Conservation (phyloP, 1,139 yeast species). For the Saccharomyces hybrid region DNA sequence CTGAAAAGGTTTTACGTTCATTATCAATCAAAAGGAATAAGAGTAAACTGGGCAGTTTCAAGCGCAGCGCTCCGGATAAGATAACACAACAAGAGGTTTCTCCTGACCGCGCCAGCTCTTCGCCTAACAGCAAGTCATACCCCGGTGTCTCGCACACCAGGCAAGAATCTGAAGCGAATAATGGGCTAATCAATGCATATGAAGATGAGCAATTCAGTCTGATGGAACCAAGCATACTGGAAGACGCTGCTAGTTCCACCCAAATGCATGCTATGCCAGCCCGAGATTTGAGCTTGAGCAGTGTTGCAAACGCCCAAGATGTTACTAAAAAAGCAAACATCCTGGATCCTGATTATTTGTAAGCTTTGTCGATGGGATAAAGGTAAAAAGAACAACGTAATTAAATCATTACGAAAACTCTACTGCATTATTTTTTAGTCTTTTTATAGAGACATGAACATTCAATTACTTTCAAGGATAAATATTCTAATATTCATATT, state of each 20-base stretch:
- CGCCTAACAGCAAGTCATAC: slow-evolving; percentile 6
- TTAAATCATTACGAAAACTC: neutral
- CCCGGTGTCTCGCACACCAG: slow-evolving; percentile 13
- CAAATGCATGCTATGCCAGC: slow-evolving; percentile 2
- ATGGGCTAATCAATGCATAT: slow-evolving; percentile 17
- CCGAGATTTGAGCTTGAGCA: slow-evolving; percentile 13
- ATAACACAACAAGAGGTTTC: neutral
- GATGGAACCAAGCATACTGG: slow-evolving; percentile 14
- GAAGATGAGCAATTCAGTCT: slow-evolving; percentile 14
- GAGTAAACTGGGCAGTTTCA: slow-evolving; percentile 3
- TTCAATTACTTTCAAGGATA: slow-evolving; percentile 1
- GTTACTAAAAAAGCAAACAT: slow-evolving; percentile 9
- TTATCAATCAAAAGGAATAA: slow-evolving; percentile 17
- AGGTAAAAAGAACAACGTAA: neutral
- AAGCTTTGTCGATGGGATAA: neutral
- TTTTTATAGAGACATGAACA: neutral
- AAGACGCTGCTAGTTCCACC: neutral
- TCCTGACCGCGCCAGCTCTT: slow-evolving; percentile 1
- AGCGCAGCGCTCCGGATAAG: slow-evolving; percentile 1
- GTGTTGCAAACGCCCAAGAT: slow-evolving; percentile 7
- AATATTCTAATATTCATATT: neutral
- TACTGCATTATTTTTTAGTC: neutral
- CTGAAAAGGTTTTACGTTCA: slow-evolving; percentile 21
- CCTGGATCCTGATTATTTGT: slow-evolving; percentile 7
- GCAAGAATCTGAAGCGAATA: slow-evolving; percentile 17